Base-by-base conservation (phyloP, 1,284 basidiomycete species). In the Puccinia coronata region DNA sequence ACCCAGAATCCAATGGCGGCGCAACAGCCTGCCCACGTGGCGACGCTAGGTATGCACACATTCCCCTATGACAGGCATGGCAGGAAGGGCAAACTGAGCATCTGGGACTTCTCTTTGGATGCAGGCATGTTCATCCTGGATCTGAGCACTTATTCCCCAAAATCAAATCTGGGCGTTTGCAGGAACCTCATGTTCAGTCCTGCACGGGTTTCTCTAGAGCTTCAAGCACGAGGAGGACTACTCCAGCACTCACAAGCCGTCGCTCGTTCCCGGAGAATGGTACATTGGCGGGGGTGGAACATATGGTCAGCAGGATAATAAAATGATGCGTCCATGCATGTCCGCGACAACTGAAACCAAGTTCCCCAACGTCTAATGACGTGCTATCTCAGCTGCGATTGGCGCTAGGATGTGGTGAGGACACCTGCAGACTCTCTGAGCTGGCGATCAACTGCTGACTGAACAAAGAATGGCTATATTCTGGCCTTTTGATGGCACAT, bases 261-360 rank as follows among this genome's bases (percentile, higher is more conserved):
- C 51, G 31, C 55, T 71, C 57, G 28, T 39, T 25, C 77, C 67
- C 47, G 77, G 70, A 43, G 77, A 80, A 49, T 80, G 65, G 67
- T 55, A 80, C 34, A 80, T 80, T n/a, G 77, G 77, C 28, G 77
- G 77, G 18, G 77, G 77, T 41, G 77, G 77, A 0, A 80, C 77
- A 25, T 80, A 80, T 61, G 77, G 77, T 80, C 25, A 71, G 76
- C 49, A 25, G 55, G 20, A n/a, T 28, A 0, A 59, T 57, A n/a
- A n/a, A n/a, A n/a, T n/a, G n/a, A n/a, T n/a, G n/a, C n/a, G n/a
- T n/a, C n/a, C n/a, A n/a, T n/a, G n/a, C 8, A 23, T 49, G n/a
- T 8, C 16, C 18, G 53, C 5, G 28, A 1, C n/a, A 8, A 25
- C 55, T 57, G 6, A 16, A 28, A 57, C 2, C 4, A 14, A 57